Percentiles rank a stretch among this genome's conserved stretches.
These are phyloP conservation scores for Colletotrichum salicis DNA, from an alignment of 2,329 filamentous ascomycete genomes.

Conservation along the genomic window DNA sequence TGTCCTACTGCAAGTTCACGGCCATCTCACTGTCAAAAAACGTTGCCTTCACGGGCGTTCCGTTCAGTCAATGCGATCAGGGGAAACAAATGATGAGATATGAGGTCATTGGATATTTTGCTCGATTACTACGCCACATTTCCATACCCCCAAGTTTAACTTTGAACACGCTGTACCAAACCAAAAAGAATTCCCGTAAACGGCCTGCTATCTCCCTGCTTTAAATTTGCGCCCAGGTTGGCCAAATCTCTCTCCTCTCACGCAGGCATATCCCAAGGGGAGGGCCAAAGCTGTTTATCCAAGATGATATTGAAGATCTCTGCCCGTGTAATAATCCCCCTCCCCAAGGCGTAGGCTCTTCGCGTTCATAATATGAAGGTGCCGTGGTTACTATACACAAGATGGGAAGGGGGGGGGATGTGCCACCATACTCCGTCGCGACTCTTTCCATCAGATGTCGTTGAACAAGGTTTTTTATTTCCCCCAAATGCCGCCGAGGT, in stretches of 20 bases:
- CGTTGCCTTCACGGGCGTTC: not conserved
- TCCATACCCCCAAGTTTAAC: not conserved
- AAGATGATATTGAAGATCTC: not conserved
- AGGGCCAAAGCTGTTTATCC: not conserved
- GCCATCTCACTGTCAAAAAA: not conserved
- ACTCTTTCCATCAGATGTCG: constrained; percentile 32
- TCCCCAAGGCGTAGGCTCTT: not conserved
- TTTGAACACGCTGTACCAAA: constrained; percentile 17
- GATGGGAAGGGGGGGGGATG: constrained; percentile 17
- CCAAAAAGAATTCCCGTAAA: not conserved
- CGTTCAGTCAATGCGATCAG: not conserved
- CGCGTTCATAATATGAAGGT: constrained; percentile 25
- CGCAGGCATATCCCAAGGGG: not conserved
- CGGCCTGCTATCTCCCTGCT: not conserved
- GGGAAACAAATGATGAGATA: not conserved
- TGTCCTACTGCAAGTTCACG: not conserved
- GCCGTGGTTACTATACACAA: constrained; percentile 34
- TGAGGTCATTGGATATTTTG: constrained; percentile 27
- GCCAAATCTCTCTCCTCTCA: not conserved
- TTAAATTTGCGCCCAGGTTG: not conserved
- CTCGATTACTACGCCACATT: constrained; percentile 27
- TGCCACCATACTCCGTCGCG: constrained; percentile 23
- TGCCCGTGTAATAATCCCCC: not conserved
- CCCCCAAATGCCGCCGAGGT: constrained; percentile 16
- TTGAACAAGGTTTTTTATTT: constrained; percentile 3